Base-by-base conservation (phyloP, 768 basidiomycete species). In the Termitomyces sp. region DNA sequence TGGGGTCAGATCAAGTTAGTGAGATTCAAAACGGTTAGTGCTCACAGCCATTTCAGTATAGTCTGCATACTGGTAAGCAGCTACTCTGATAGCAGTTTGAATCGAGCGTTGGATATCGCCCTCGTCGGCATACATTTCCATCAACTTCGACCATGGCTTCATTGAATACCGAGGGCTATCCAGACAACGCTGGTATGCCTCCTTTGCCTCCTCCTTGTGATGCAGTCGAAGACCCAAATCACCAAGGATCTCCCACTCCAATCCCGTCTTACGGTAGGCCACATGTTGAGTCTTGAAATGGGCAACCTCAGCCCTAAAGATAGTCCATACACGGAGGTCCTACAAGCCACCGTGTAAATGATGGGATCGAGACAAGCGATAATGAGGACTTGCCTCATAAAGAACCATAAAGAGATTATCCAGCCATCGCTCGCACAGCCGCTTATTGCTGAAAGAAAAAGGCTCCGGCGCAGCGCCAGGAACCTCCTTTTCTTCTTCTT, bases 231-330 rank as follows among this genome's bases (percentile, higher is more conserved):
- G 64, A 7, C 95, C 97, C 20, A 99, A 74, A 65, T 98, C 97
- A 9, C 96, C 97, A 22, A 99, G 77, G 43, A 98, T 96, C 73
- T 98, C 97, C 96, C 97, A 99, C 70, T 99, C 97, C 18, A 92
- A 71, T 0, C 91, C 94, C 0, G 96, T 98, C 76, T 98, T 98
- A 56, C 94, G 85, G 68, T 99, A 99, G 0, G 95, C 94, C 54
- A 98, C 90, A 60, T 97, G 95, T 68, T 98, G 96, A 3, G 94
- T 95, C 68, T 97, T 98, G 82, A 97, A 99, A 67, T 99, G 97
- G 0, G 95, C 94, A 11, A 98, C 91, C 66, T 98, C 97, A 2
- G 97, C 96, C 22, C 97, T 83, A 84, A 96, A 99, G 64, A 99
- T 98, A 1, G 97, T 99, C 89, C 96, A 98, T 4, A 99, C 91